Base-by-base conservation (phyloP, 192 early-diverging fungal genomes). In the Oehlia diaphana region DNA sequence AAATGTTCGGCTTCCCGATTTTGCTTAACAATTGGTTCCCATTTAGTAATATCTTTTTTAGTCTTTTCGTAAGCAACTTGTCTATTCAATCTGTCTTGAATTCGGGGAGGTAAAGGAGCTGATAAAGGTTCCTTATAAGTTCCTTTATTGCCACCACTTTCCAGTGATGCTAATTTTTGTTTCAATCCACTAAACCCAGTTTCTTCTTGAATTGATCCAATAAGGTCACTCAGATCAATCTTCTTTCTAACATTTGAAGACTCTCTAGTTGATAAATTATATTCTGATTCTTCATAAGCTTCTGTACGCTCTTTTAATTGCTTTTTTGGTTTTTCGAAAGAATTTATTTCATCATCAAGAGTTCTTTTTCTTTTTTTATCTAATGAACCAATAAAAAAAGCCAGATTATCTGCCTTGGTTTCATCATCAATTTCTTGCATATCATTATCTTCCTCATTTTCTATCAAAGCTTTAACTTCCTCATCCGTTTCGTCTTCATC, bases 1-100 rank as follows among this genome's bases (percentile, higher is more conserved):
- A 99, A 81, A 83, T 95, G 93, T 39, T 95, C 95, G 8, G 95
- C 92, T 67, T 93, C 87, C 61, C 96, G 89, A 83, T 97, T 96
- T 79, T 92, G 86, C 68, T 93, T 88, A 3, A 98, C 92, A 3
- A 94, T 85, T 21, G 91, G 83, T 62, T 92, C 86, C 98, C 98
- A 99, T 78, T 95, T 94, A 6, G 87, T 83, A 13, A 99, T 84
- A 13, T 92, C 91, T 76, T 94, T 93, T 71, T 94, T 95, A 44
- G 94, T 85, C 82, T 93, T 86, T n/a, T 89, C 85, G 70, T 94
- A 96, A 4, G 97, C 98, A 21, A 91, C 98, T 66, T 92, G 81
- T 50, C 98, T 93, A 77, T 96, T 92, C 74, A 96, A 82, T 37
- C 92, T 90, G 78, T 97, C 95, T 83, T 96, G 94, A 62, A 95